Evolutionary conservation across 352 stramenopile species (phyloP), one percentile per base, ranked within the genome.

Genomic region (Phytopythium litorale): DNA sequence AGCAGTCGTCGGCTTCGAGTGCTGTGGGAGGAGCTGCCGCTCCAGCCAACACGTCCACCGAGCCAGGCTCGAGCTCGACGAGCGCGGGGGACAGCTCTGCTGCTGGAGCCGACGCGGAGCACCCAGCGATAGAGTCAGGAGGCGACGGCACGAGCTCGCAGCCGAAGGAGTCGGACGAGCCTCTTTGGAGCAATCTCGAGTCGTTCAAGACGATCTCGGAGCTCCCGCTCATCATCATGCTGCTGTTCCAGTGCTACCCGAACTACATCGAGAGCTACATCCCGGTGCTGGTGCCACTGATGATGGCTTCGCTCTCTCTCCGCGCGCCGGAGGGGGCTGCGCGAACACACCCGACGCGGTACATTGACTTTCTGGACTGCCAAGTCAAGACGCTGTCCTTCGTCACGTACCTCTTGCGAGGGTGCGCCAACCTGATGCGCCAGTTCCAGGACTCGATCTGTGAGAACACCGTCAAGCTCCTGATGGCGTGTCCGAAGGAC

Each of bases 381-480:
- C 97, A 99, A 78, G 94, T 98, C 50, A 99, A 99, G 76, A 98
- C 96, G 13, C 75, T 99, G 25, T 98, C 94, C 35, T 99, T 99
- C 64, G 75, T 99, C 38, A 99, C 97, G 23, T 99, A 99, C 62
- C 79, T 99, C 49, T 71, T 99, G 46, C 88, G 95, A 35, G 85
- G 88, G 13, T 98, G 96, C 63, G 81, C 89, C 21, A 86, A 89
- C 32, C 77, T 98, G 30, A 96, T 99, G 82, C 95, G 96, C 40
- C 93, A 91, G 15, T 98, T 98, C 66, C 88, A 98, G 74, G 94
- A 98, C 54, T 78, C 81, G 1, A 96, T 99, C 59, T 96, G 95
- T 32, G 87, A 89, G 54, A 97, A 87, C 75, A 97, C 98, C 1
- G 89, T 99, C 12, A 93, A 97, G 58, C 76, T 99, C 43, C 87